A percentile compares a stretch with the other conserved stretches of the same genome.
phyloP scores from a whole-genome alignment of 768 basidiomycete genomes.

The Xerocomus brunneocitrinus region DNA sequence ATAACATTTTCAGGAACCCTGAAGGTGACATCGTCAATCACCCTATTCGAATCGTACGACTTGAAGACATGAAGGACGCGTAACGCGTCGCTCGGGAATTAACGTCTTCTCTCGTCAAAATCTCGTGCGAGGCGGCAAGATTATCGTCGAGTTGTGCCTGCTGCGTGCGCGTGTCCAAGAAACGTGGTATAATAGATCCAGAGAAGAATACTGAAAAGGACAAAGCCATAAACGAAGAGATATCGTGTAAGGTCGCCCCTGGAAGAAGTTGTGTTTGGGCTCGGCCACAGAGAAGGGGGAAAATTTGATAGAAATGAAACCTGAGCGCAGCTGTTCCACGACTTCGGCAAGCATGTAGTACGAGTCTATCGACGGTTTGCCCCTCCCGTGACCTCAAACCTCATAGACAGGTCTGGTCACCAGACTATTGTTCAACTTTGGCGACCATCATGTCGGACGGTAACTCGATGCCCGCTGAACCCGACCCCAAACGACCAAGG shows the following conservation, averaged over 20 bases:
- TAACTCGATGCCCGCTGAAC: too few species aligned
- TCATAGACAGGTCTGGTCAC: too few species aligned
- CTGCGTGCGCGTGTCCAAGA: neutral
- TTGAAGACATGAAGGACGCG: conserved; percentile 63
- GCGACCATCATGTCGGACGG: too few species aligned
- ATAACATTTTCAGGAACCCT: conserved; percentile 59
- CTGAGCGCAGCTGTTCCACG: conserved; percentile 50
- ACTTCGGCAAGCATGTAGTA: neutral
- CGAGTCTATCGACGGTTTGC: too few species aligned
- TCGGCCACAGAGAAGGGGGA: conserved; percentile 57
- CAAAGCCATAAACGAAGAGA: conserved; percentile 50
- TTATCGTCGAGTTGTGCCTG: conserved; percentile 7
- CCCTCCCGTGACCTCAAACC: too few species aligned
- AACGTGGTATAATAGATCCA: neutral
- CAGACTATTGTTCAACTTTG: too few species aligned
- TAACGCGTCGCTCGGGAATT: conserved; percentile 45
- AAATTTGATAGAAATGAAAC: conserved; percentile 79
- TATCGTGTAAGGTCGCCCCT: conserved; percentile 57
- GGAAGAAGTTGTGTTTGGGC: conserved; percentile 37
- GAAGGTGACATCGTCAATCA: conserved; percentile 72
- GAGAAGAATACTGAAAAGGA: neutral
- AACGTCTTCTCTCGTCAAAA: conserved; percentile 39
- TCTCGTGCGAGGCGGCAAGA: conserved; percentile 7
- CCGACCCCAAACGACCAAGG: too few species aligned
- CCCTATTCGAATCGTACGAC: conserved; percentile 49